Evolutionary conservation across 1,284 basidiomycete genomes (phyloP).

Genomic region (Lentinus polychrous): DNA sequence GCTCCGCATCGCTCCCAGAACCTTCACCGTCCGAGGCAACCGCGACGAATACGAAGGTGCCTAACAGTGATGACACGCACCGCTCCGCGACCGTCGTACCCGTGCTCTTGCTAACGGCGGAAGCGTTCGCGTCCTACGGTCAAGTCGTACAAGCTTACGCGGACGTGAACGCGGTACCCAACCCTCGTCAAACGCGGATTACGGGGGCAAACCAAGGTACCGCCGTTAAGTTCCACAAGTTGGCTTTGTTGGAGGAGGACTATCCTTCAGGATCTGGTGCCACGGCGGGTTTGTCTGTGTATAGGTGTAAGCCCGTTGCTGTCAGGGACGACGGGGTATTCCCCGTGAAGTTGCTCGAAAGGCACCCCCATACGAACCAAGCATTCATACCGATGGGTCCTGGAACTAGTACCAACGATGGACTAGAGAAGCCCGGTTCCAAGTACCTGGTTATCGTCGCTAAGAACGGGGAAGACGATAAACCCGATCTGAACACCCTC

Average conservation of each 20-base stretch:
- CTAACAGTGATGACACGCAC: conserved; percentile 3
- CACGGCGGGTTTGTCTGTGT: conserved; percentile 65
- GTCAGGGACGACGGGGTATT: conserved; percentile 42
- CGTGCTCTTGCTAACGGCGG: conserved; percentile 73
- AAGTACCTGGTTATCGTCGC: conserved; percentile 82
- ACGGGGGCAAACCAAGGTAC: conserved; percentile 84
- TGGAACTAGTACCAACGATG: conserved; percentile 32
- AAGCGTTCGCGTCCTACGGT: conserved; percentile 80
- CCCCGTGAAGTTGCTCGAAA: conserved; percentile 57
- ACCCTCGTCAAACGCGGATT: conserved; percentile 51
- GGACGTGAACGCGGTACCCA: conserved; percentile 55
- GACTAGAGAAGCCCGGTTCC: conserved; percentile 41
- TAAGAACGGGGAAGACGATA: conserved; percentile 64
- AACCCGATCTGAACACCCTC: conserved; percentile 67
- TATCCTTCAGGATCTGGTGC: conserved; percentile 55
- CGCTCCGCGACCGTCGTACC: conserved; percentile 35
- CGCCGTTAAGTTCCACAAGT: conserved; percentile 85
- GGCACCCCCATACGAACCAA: conserved; percentile 78
- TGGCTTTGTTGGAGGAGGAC: conserved; percentile 57
- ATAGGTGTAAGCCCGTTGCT: conserved; percentile 59
- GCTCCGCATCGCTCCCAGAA: neutral
- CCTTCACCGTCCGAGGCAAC: neutral
- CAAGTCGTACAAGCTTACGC: conserved; percentile 81
- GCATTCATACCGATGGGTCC: conserved; percentile 85
- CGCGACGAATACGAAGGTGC: neutral